Evolutionary conservation across 2,329 filamentous ascomycete species (phyloP).

Genomic region (Colletotrichum gloeosporioides): DNA sequence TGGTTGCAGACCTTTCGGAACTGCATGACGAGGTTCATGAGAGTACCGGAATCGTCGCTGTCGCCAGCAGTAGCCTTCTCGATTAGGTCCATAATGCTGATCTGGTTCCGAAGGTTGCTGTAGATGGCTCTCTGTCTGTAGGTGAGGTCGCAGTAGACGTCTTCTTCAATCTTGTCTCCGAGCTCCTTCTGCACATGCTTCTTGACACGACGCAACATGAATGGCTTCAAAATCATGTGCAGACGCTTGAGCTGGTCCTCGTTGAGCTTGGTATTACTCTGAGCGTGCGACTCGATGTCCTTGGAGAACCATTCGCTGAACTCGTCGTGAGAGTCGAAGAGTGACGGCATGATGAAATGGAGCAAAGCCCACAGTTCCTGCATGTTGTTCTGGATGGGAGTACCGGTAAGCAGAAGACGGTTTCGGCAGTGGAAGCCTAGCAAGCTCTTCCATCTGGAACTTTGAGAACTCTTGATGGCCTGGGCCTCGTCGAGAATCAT

Average conservation of each 20-base stretch:
- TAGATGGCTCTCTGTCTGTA: slow-evolving; percentile 97
- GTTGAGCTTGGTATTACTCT: slow-evolving; percentile 99
- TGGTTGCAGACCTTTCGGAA: slow-evolving; percentile 99
- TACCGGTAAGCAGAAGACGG: slow-evolving; percentile 90
- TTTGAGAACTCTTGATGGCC: slow-evolving; percentile 97
- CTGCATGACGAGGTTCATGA: slow-evolving; percentile 99
- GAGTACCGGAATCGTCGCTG: slow-evolving; percentile 90
- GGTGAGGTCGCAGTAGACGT: slow-evolving; percentile 95
- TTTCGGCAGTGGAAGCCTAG: slow-evolving; percentile 96
- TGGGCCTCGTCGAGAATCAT: slow-evolving; percentile 99
- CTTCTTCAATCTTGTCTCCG: slow-evolving; percentile 96
- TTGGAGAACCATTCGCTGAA: slow-evolving; percentile 96
- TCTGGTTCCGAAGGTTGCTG: slow-evolving; percentile 90
- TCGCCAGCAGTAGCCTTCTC: slow-evolving; percentile 96
- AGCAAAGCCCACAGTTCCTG: slow-evolving; percentile 97
- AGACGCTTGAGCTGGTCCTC: slow-evolving; percentile 96
- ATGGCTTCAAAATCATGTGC: slow-evolving; percentile 98
- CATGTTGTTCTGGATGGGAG: slow-evolving; percentile 99
- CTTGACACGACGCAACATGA: slow-evolving; percentile 99
- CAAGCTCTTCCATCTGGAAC: slow-evolving; percentile 95
- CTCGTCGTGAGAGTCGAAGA: slow-evolving; percentile 93
- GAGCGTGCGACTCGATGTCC: slow-evolving; percentile 96
- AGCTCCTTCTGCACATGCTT: slow-evolving; percentile 99
- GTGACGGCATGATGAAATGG: slow-evolving; percentile 99
- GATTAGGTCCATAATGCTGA: slow-evolving; percentile 98